phyloP scores from a whole-genome alignment of 179 eudicot species.

The Gypsophila paniculata region DNA sequence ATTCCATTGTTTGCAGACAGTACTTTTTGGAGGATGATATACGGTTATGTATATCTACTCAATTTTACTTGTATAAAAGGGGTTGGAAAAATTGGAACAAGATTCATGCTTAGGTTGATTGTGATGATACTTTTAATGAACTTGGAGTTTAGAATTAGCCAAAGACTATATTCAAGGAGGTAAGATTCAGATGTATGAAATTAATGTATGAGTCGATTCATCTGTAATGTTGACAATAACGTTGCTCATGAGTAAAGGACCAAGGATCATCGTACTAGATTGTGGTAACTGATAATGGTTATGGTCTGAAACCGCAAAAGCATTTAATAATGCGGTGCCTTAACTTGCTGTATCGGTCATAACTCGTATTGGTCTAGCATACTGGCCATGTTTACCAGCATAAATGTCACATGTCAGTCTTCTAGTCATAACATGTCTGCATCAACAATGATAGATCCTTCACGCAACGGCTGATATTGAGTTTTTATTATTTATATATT shows the following conservation, averaged over 20 bases:
- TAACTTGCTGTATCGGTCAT: neutral
- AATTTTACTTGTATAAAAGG: neutral
- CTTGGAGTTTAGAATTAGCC: neutral
- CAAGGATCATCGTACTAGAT: neutral
- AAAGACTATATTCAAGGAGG: neutral
- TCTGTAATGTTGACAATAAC: neutral
- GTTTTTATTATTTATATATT: neutral
- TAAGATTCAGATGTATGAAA: neutral
- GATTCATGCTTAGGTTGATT: neutral
- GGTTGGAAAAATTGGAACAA: neutral
- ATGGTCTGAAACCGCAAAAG: neutral
- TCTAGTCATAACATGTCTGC: neutral
- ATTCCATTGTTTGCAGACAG: neutral
- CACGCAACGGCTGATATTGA: neutral
- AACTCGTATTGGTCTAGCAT: neutral
- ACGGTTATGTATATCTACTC: neutral
- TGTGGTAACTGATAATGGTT: neutral
- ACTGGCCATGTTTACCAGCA: neutral
- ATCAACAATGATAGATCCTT: neutral
- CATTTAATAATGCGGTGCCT: neutral
- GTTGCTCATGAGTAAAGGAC: neutral
- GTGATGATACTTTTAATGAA: neutral
- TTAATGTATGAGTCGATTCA: neutral
- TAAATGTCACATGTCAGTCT: too few species aligned
- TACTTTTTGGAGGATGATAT: neutral